Evolutionary conservation across 306 rosid genomes (phyloP).

Genomic region (Cucurbita argyrosperma): DNA sequence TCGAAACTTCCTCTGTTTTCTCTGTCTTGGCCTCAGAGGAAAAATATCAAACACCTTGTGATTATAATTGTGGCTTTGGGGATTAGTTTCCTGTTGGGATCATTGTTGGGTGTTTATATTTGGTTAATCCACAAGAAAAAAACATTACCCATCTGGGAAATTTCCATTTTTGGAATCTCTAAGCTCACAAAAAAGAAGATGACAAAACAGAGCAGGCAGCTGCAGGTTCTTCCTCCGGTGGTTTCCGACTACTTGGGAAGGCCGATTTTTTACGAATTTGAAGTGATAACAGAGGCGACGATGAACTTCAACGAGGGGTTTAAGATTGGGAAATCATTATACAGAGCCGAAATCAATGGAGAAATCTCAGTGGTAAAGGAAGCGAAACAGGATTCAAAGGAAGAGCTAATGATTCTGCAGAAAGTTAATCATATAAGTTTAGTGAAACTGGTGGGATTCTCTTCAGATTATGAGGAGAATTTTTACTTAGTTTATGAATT

Average conservation of each 20-base stretch:
- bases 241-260: constrained; percentile 62
- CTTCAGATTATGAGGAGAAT: constrained; percentile 31
- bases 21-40: constrained; percentile 17
- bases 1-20: constrained; percentile 28
- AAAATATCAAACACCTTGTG: constrained; percentile 8
- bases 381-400: constrained; percentile 12
- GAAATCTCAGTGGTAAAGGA: constrained; percentile 42
- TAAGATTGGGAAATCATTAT: constrained; percentile 46
- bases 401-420: constrained; percentile 61
- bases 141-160: constrained; percentile 15
- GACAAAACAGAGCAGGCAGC: constrained; percentile 13
- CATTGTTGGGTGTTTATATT: constrained; percentile 7
- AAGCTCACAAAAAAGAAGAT: constrained; percentile 4
- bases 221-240: constrained; percentile 47
- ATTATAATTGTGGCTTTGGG: constrained; percentile 18
- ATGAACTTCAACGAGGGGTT: constrained; percentile 34
- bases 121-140: constrained; percentile 18
- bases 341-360: constrained; percentile 43
- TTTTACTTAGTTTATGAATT: constrained; percentile 55
- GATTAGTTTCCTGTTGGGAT: constrained; percentile 11
- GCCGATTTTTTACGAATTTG: constrained; percentile 37
- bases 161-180: constrained; percentile 21
- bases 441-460: constrained; percentile 30
- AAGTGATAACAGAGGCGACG: constrained; percentile 44
- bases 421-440: constrained; percentile 70